A percentile compares a stretch with the other conserved stretches of the same genome.
Conservation (phyloP, 805 yeast genomes). For the Wickerhamiella siamensis region DNA sequence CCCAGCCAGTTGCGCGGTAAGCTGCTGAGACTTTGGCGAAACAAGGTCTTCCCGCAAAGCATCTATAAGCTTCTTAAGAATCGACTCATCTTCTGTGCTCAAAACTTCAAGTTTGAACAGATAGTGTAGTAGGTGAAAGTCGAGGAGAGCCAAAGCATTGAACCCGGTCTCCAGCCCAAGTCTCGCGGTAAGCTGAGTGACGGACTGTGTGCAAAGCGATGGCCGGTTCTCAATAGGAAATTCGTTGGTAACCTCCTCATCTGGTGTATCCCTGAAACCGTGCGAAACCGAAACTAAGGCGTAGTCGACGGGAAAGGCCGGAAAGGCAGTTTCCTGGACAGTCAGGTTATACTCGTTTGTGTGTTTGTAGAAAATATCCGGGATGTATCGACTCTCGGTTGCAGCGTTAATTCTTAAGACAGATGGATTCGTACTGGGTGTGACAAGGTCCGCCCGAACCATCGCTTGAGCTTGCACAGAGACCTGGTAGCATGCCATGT, state of each 20-base stretch:
- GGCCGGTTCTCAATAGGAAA: constrained; percentile 76
- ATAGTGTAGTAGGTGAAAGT: constrained; percentile 64
- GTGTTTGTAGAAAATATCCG: constrained; percentile 77
- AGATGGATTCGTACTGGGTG: constrained; percentile 83
- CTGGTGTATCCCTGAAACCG: constrained; percentile 64
- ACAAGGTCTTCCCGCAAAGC: constrained; percentile 25
- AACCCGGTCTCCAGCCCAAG: constrained; percentile 26
- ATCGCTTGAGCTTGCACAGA: constrained; percentile 77
- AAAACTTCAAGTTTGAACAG: constrained; percentile 44
- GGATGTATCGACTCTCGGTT: constrained; percentile 68
- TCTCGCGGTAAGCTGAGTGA: constrained; percentile 37
- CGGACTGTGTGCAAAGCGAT: constrained; percentile 60
- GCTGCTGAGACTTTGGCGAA: constrained; percentile 29
- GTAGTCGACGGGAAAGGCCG: constrained; percentile 88
- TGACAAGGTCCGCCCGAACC: constrained; percentile 69
- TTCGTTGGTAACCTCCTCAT: constrained; percentile 5
- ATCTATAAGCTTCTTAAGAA: constrained; percentile 28
- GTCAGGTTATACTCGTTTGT: constrained; percentile 78
- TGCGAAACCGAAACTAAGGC: constrained; percentile 76
- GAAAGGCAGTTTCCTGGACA: constrained; percentile 79
- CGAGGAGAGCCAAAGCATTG: constrained; percentile 28
- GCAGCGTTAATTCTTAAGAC: constrained; percentile 68
- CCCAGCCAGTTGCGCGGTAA: constrained; percentile 11
- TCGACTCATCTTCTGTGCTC: constrained; percentile 37
- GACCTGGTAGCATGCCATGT: constrained; percentile 80